A percentile compares a stretch with the other conserved stretches of the same genome.
Conservation (phyloP, 148 eudicot genomes). For the Cornus florida region DNA sequence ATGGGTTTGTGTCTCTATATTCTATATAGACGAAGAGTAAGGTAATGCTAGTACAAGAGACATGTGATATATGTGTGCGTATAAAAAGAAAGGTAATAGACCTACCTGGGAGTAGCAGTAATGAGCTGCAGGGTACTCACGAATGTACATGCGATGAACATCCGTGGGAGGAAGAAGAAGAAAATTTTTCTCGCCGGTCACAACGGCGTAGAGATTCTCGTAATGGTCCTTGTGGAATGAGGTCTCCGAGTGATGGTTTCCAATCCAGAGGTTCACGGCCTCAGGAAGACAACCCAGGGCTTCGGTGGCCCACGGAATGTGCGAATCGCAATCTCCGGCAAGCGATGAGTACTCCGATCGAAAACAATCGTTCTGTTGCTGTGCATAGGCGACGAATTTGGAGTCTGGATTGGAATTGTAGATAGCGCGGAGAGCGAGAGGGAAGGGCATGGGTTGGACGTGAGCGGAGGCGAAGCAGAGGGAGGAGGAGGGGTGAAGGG, state of each 20-base stretch:
- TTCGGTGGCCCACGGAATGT: slow-evolving; percentile 82
- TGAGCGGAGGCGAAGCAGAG: slow-evolving; percentile 89
- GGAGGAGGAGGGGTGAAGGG: slow-evolving; percentile 33
- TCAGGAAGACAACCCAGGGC: slow-evolving; percentile 85
- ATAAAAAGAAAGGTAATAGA: too few relatives aligned
- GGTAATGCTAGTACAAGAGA: too few relatives aligned
- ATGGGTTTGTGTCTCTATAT: too few relatives aligned
- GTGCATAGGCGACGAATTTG: slow-evolving; percentile 69
- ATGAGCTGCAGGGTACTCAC: slow-evolving; percentile 72
- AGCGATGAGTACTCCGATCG: slow-evolving; percentile 61
- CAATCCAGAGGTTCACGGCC: slow-evolving; percentile 96
- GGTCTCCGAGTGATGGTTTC: slow-evolving; percentile 62
- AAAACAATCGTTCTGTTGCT: slow-evolving; percentile 94
- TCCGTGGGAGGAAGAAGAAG: slow-evolving; percentile 93
- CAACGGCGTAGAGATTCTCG: slow-evolving; percentile 88
- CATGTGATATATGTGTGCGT: too few relatives aligned
- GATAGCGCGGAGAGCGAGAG: slow-evolving; percentile 50
- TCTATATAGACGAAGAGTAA: background rate
- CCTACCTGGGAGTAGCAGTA: slow-evolving; percentile 63
- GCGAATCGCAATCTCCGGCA: slow-evolving; percentile 58
- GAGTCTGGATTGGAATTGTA: slow-evolving; percentile 16
- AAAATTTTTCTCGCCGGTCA: slow-evolving; percentile 88
- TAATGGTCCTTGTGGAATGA: slow-evolving; percentile 98
- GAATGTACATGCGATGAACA: slow-evolving; percentile 83
- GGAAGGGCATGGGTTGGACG: slow-evolving; percentile 54